A percentile compares a stretch with the other conserved stretches of the same genome.
phyloP scores from a whole-genome alignment of 768 basidiomycete genomes.

The Mycena haematopus region DNA sequence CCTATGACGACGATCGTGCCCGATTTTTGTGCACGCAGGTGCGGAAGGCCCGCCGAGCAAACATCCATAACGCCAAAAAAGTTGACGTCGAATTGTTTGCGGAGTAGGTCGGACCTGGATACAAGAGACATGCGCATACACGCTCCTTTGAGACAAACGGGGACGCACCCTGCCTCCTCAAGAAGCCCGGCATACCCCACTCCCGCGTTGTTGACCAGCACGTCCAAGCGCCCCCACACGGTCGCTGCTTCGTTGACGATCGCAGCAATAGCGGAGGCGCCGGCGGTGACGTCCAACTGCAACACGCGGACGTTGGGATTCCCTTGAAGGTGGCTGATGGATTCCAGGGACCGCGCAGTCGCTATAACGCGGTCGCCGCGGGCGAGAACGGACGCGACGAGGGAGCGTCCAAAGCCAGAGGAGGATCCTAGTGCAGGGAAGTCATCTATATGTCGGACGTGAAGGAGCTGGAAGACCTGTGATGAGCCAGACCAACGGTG shows the following conservation, averaged over 20 bases:
- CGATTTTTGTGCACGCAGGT: constrained; percentile 35
- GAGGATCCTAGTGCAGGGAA: constrained; percentile 37
- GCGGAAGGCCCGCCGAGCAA: constrained; percentile 49
- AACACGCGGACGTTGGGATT: constrained; percentile 36
- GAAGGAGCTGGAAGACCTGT: constrained; percentile 1
- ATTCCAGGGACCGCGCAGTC: constrained; percentile 45
- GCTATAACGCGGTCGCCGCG: constrained; percentile 55
- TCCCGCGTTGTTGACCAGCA: constrained; percentile 54
- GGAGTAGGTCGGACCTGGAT: constrained; percentile 29
- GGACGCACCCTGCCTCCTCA: constrained; percentile 46
- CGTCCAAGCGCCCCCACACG: constrained; percentile 49
- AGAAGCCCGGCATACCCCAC: constrained; percentile 37
- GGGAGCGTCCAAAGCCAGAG: constrained; percentile 49
- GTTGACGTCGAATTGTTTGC: constrained; percentile 49
- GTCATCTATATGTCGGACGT: not conserved
- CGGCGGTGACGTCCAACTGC: constrained; percentile 46
- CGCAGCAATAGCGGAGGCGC: constrained; percentile 36
- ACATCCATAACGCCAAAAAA: constrained; percentile 52
- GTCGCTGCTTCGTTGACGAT: constrained; percentile 40
- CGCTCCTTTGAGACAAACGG: not conserved
- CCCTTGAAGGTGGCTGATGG: constrained; percentile 35
- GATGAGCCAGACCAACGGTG: constrained; percentile 27
- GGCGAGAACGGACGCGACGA: constrained; percentile 44
- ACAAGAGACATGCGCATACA: not conserved
- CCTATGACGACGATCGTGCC: constrained; percentile 50